phyloP scores from a whole-genome alignment of 192 early-diverging fungal species.

The Backusella australiensis region DNA sequence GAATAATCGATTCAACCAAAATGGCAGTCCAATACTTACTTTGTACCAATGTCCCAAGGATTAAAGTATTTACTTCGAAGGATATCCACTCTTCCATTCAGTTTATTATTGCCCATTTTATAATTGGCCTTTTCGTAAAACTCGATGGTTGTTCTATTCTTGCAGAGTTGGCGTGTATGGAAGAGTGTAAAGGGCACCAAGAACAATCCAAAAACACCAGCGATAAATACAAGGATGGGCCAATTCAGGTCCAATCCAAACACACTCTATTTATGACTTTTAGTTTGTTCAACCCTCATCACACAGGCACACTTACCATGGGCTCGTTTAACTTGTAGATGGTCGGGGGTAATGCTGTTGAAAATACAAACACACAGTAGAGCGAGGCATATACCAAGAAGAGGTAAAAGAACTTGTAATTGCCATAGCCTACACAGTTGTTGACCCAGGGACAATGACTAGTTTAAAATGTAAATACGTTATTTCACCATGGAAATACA shows the following conservation, averaged over 20 bases:
- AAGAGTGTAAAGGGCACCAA: slow-evolving; percentile 47
- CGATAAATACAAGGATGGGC: slow-evolving; percentile 31
- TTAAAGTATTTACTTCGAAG: slow-evolving; percentile 36
- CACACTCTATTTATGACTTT: slow-evolving; percentile 15
- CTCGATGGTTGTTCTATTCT: slow-evolving; percentile 58
- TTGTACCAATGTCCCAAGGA: slow-evolving; percentile 35
- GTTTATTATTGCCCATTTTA: slow-evolving; percentile 1
- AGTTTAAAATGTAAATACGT: background rate
- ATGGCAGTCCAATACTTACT: slow-evolving; percentile 5
- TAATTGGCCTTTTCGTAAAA: slow-evolving; percentile 38
- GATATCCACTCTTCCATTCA: slow-evolving; percentile 16
- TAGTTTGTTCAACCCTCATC: background rate
- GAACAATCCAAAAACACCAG: slow-evolving; percentile 47
- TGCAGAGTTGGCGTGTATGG: slow-evolving; percentile 45
- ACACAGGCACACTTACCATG: slow-evolving; percentile 10
- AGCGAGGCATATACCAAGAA: slow-evolving; percentile 45
- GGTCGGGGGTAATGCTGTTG: slow-evolving; percentile 38
- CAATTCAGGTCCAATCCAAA: slow-evolving; percentile 41
- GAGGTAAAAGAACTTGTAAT: slow-evolving; percentile 48
- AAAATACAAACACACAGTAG: slow-evolving; percentile 34
- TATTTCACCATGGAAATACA: background rate
- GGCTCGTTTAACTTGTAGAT: slow-evolving; percentile 23
- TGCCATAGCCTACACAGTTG: slow-evolving; percentile 37
- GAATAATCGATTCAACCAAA: background rate
- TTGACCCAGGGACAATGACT: slow-evolving; percentile 44